Base-by-base conservation (phyloP, 2,329 filamentous ascomycete genomes). In the Clonostachys sp. region DNA sequence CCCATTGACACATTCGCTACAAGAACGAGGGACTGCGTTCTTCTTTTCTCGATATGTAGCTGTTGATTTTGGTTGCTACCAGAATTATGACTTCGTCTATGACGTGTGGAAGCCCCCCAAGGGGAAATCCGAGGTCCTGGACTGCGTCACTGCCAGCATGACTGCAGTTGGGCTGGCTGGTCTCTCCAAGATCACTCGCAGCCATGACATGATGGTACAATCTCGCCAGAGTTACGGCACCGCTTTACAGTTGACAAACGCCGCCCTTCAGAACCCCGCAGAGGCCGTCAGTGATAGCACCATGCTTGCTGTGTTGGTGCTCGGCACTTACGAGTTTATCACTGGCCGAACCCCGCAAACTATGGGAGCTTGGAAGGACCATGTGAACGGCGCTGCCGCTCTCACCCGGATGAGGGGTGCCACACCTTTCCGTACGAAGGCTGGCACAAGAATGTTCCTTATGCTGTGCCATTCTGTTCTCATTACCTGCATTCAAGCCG, bases 251-350 rank as follows among this genome's bases (percentile, higher is more conserved):
- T 57, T 77, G 43, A 77, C 72, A 8, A 78, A 79, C 45, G 58
- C 62, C 16, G 75, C 77, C 3, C 64, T 81, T n/a, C 60, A 64
- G 42, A 61, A 74, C 45, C 69, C 75, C 1, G 54, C 50, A 13
- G 66, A 73, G 47, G 68, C 64, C 10, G 57, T 68, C 55, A 74
- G 72, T 53, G 74, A 74, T 51, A 74, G 67, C 40, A 81, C 78
- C 1, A 73, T 81, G 68, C 71, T 74, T 34, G 71, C 66, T 1
- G 71, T 81, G 14, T 65, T 81, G 42, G 72, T 81, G 42, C 65
- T 81, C 6, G 72, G 75, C 41, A 73, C 77, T 5, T 81, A 75
- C 51, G 77, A 81, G 57, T 75, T 74, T 53, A 66, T 80, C 50
- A 72, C 74, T 12, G 75, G 75, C 14, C 66, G 63, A 17, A 70